A percentile compares a stretch with the other conserved stretches of the same genome.
These are phyloP conservation scores for Tephrocybe sp. DNA, from an alignment of 768 basidiomycete genomes.

Conservation along the genomic window DNA sequence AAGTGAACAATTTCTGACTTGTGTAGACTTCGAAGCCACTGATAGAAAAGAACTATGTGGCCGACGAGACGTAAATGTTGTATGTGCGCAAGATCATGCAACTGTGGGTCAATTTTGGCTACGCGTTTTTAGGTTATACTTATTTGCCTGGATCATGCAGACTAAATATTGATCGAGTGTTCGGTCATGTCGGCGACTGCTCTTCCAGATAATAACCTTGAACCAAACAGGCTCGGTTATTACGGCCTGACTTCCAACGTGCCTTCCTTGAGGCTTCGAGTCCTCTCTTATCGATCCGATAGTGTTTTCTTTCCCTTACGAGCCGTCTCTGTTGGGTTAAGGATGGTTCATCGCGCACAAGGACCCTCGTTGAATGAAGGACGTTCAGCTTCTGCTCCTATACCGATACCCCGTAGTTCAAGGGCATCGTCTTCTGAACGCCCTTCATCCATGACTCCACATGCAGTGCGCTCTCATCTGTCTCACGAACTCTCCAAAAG, in stretches of 20 bases:
- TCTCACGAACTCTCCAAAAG: conserved; percentile 1
- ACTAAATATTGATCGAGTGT: neutral
- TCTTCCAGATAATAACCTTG: neutral
- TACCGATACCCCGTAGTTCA: conserved; percentile 16
- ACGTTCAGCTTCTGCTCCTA: conserved; percentile 16
- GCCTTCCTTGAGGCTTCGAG: conserved; percentile 7
- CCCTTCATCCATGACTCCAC: conserved; percentile 14
- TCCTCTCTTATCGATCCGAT: conserved; percentile 1
- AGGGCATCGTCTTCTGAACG: conserved; percentile 15
- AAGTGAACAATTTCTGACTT: no score
- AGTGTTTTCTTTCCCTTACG: neutral
- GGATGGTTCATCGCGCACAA: conserved; percentile 17
- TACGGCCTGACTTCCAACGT: conserved; percentile 13
- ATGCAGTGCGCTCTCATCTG: conserved; percentile 9
- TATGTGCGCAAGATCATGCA: no score
- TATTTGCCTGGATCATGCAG: neutral
- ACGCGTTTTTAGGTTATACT: neutral
- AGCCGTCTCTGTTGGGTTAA: neutral
- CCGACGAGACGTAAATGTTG: no score
- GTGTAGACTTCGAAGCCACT: no score
- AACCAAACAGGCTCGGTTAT: neutral
- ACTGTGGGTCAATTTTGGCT: no score
- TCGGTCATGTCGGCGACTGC: neutral
- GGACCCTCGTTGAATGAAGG: conserved; percentile 9
- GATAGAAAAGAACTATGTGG: no score